These are phyloP conservation scores for Fusarium sororula DNA, from an alignment of 2,329 filamentous ascomycete species.

Conservation along the genomic window DNA sequence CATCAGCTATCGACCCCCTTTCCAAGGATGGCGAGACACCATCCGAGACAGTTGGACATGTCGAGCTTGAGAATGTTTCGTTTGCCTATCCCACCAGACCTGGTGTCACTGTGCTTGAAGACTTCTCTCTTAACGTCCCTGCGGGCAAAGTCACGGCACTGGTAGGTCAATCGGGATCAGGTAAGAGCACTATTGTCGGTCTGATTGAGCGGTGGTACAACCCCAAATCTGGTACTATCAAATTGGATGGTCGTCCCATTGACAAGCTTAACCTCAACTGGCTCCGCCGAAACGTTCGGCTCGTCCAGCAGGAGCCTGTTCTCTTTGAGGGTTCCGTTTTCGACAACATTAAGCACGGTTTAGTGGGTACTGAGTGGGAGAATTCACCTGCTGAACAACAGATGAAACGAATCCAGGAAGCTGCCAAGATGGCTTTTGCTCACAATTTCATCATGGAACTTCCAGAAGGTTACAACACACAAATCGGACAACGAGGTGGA, in stretches of 20 bases:
- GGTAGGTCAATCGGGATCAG: conserved; percentile 51
- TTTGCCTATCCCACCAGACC: conserved; percentile 58
- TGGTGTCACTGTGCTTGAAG: conserved; percentile 52
- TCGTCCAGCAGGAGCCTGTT: conserved; percentile 55
- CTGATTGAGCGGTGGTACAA: conserved; percentile 54
- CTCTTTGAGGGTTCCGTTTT: conserved; percentile 60
- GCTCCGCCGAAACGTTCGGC: conserved; percentile 50
- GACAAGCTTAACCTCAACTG: conserved; percentile 50
- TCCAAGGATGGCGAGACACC: conserved; percentile 45
- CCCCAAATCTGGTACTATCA: conserved; percentile 46
- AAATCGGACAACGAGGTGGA: conserved; percentile 70
- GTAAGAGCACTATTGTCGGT: conserved; percentile 53
- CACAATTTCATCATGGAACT: conserved; percentile 60
- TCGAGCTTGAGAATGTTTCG: conserved; percentile 53
- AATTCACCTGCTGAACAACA: conserved; percentile 53
- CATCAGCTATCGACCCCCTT: conserved; percentile 51
- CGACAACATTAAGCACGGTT: conserved; percentile 62
- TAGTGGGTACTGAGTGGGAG: conserved; percentile 54
- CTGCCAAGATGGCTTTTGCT: conserved; percentile 60
- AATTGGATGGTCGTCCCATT: conserved; percentile 48
- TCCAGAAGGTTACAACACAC: conserved; percentile 60
- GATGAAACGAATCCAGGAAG: conserved; percentile 54
- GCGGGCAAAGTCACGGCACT: conserved; percentile 57
- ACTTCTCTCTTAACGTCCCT: conserved; percentile 54
- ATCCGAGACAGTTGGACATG: conserved; percentile 41